Base-by-base conservation (phyloP, 2,329 filamentous ascomycete genomes). In the Sphaerulina vaccinii region DNA sequence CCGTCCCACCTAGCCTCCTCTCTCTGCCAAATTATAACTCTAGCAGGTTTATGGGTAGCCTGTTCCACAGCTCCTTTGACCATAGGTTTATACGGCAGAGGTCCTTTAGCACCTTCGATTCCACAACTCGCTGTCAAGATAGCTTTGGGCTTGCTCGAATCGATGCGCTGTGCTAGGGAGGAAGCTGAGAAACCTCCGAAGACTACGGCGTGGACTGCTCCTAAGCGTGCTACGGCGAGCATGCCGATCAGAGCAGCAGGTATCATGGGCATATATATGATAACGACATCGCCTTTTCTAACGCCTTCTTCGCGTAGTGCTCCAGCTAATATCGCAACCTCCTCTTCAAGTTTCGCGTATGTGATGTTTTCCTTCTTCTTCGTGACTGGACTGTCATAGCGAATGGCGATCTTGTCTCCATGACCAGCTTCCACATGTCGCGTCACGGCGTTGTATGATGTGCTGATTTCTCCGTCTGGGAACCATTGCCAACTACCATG, bases 211-310 rank as follows among this genome's bases (percentile, higher is more conserved):
- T 97, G 92, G 46, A 96, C 83, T 13, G 90, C 92, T 9, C 91
- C 92, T 1, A 96, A 77, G 8, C 90, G 83, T 55, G 84, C 84
- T 53, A 87, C 82, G 19, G 92, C 90, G 3, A 96, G 81, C 58
- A 93, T 90, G 8, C 87, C 91, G 56, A 95, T 83, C n/a, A 96
- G 69, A 1, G 90, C 88, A 0, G 89, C 85, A 0, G 92, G 91
- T 37, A 96, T 89, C 91, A 96, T 96, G 49, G 91, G 91, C 91
- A 96, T 96, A 71, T 96, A 97, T 22, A 96, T 81, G 57, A 96
- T 79, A 5, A 96, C 89, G 1, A 93, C 86, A 73, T 96, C 88
- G 1, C 91, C 90, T 70, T 82, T 89, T 60, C 78, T 78, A 4
- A 96, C 87, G 0, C 90, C 90, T 63, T 92, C 85, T 68, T 93